Conservation (phyloP, 148 eudicot genomes). For the Cornus kousa region DNA sequence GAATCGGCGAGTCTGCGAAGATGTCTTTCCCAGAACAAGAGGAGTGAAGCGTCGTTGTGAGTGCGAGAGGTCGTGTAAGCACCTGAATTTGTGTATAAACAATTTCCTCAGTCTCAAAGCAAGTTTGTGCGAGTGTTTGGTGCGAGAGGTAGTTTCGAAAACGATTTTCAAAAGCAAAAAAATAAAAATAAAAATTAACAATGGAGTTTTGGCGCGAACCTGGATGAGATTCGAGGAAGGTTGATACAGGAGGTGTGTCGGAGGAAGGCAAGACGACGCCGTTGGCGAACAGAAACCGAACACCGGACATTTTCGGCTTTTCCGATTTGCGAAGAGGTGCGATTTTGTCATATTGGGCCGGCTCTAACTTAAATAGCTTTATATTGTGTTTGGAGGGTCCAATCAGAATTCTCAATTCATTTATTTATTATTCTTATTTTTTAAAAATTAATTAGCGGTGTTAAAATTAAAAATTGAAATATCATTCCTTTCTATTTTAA, state of each 20-base stretch:
- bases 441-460: too few species aligned
- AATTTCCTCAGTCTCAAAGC: too few species aligned
- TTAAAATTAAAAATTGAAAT: too few species aligned
- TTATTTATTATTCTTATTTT: too few species aligned
- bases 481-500: too few species aligned
- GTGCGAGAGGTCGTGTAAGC: constrained; percentile 97
- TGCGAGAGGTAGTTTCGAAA: neutral
- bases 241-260: constrained; percentile 50
- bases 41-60: constrained; percentile 43
- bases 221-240: constrained; percentile 67
- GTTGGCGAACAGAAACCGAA: constrained; percentile 48
- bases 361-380: too few species aligned
- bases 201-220: constrained; percentile 31
- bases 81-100: constrained; percentile 43
- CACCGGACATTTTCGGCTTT: constrained; percentile 28
- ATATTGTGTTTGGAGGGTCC: too few species aligned
- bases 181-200: too few species aligned
- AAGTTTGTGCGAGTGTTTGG: neutral
- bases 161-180: neutral
- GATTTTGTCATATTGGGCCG: too few species aligned
- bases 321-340: neutral
- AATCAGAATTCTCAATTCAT: too few species aligned
- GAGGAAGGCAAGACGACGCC: constrained; percentile 46
- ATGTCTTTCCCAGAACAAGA: constrained; percentile 85
- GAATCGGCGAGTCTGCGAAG: constrained; percentile 67